A percentile compares a stretch with the other conserved stretches of the same genome.
These are phyloP conservation scores for Beta corolliflora DNA, from an alignment of 179 eudicot species.

Conservation along the genomic window DNA sequence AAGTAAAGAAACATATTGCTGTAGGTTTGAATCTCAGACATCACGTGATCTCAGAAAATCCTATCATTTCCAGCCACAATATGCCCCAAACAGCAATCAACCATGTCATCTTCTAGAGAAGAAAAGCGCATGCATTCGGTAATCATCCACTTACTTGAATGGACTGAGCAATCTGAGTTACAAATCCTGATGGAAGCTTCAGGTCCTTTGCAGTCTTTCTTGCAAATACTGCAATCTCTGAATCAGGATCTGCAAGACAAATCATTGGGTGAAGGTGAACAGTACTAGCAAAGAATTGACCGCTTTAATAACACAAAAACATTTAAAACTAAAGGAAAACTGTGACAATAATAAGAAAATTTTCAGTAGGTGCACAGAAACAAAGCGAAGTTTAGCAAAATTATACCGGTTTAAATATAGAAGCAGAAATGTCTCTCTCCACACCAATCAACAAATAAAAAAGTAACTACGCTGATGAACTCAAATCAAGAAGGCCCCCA, in stretches of 20 bases:
- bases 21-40: background rate
- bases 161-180: slow-evolving; percentile 89
- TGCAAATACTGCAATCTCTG: slow-evolving; percentile 75
- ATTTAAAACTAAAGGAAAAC: background rate
- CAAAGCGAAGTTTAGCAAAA: no score
- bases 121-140: slow-evolving; percentile 5
- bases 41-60: background rate
- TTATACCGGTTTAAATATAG: background rate
- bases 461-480: background rate
- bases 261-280: background rate
- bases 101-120: background rate
- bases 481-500: background rate
- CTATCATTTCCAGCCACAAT: no score
- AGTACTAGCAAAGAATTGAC: background rate
- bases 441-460: background rate
- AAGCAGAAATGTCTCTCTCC: background rate
- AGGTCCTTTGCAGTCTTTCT: slow-evolving; percentile 88
- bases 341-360: background rate
- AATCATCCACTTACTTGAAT: slow-evolving; percentile 59
- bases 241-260: slow-evolving; percentile 68
- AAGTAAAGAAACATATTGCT: no score
- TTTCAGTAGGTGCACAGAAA: background rate
- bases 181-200: slow-evolving; percentile 88
- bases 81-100: background rate
- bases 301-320: background rate